A percentile compares a stretch with the other conserved stretches of the same genome.
These are phyloP conservation scores for Phytopythium sindhum DNA, from an alignment of 352 stramenopile genomes.

Conservation along the genomic window DNA sequence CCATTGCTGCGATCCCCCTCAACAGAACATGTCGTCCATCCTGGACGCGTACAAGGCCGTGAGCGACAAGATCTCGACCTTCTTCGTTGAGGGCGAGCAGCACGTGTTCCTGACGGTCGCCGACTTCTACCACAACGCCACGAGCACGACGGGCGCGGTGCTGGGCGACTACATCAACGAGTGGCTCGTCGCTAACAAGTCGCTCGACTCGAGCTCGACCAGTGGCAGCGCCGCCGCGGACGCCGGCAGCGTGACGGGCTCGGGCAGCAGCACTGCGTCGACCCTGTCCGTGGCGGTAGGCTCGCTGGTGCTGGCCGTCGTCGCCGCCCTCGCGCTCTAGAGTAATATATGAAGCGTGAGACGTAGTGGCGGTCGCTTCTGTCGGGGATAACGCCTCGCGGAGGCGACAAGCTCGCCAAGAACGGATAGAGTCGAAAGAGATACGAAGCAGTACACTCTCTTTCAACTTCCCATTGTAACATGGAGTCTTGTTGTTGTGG, in stretches of 20 bases:
- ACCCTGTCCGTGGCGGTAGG: not conserved
- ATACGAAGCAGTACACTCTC: not conserved
- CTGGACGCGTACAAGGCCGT: conserved; percentile 47
- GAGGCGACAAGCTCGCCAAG: not conserved
- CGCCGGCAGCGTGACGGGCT: conserved; percentile 14
- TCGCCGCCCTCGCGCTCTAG: conserved; percentile 6
- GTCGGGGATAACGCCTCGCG: not conserved
- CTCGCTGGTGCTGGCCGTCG: conserved; percentile 1
- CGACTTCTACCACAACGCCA: conserved; percentile 48
- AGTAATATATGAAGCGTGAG: conserved; percentile 2
- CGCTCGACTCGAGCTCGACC: conserved; percentile 22
- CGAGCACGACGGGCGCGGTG: conserved; percentile 26
- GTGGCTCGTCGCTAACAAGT: conserved; percentile 35
- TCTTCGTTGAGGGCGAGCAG: conserved; percentile 44
- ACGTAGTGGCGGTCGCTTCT: not conserved
- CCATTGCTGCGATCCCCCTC: not conserved
- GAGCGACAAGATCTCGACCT: conserved; percentile 43
- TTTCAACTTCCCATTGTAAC: not conserved
- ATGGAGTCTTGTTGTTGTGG: not conserved
- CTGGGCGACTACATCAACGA: conserved; percentile 34
- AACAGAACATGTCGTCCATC: conserved; percentile 42
- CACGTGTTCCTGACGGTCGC: conserved; percentile 48
- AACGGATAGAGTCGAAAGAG: not conserved
- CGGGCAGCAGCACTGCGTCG: conserved; percentile 11
- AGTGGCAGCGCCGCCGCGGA: conserved; percentile 8